Evolutionary conservation across 768 basidiomycete genomes (phyloP).

Genomic region (Suillus variegatus): DNA sequence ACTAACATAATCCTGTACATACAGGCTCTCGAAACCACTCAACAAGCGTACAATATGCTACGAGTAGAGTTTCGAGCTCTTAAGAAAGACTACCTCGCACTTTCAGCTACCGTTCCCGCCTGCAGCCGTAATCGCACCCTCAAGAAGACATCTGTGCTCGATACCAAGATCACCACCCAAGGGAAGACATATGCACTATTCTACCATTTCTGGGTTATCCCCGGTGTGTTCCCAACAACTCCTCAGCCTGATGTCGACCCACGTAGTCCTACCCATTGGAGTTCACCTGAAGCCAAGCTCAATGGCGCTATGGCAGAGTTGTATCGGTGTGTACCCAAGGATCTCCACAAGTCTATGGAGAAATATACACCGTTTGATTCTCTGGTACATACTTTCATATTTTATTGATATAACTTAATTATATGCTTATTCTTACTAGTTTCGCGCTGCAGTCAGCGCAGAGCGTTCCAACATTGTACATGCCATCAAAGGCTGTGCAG

Average conservation of each 20-base stretch:
- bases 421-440: not conserved
- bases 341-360: slow-evolving; percentile 1
- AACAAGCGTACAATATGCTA: not conserved
- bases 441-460: not conserved
- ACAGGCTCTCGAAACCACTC: not conserved
- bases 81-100: not conserved
- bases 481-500: not conserved
- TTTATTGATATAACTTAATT: too few relatives aligned
- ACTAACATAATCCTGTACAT: too few relatives aligned
- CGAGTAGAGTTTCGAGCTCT: not conserved
- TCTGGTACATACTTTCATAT: not conserved
- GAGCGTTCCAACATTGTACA: not conserved
- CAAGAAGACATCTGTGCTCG: not conserved
- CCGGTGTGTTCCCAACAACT: not conserved
- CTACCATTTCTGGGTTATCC: slow-evolving; percentile 4
- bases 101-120: not conserved
- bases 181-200: not conserved
- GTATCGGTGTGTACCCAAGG: not conserved
- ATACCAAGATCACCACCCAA: not conserved
- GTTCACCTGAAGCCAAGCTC: not conserved
- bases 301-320: not conserved
- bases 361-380: not conserved
- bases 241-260: not conserved
- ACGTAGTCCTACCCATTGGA: not conserved
- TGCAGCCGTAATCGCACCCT: not conserved